These are phyloP conservation scores for Acephala macrosclerotiorum DNA, from an alignment of 2,329 filamentous ascomycete genomes.

Conservation along the genomic window DNA sequence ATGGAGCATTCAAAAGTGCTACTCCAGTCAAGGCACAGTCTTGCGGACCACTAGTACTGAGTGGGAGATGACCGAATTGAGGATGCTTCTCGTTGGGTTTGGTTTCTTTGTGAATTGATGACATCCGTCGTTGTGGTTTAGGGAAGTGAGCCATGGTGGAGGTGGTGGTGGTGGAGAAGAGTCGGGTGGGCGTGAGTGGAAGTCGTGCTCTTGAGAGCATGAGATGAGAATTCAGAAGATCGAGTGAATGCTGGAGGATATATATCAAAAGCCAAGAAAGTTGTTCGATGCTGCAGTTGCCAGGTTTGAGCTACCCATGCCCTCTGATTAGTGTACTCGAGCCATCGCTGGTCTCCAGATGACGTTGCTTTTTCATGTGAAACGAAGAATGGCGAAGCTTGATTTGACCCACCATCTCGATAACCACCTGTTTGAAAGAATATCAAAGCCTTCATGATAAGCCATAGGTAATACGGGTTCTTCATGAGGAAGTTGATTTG, in stretches of 20 bases:
- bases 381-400: slow-evolving; percentile 12
- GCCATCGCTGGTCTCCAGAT: slow-evolving; percentile 5
- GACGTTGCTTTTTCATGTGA: slow-evolving; percentile 17
- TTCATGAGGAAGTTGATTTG: neutral
- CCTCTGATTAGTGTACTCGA: neutral
- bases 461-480: neutral
- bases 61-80: slow-evolving; percentile 53
- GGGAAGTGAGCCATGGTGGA: neutral
- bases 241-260: neutral
- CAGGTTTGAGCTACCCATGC: neutral
- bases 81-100: slow-evolving; percentile 40
- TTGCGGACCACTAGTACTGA: slow-evolving; percentile 56
- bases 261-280: neutral
- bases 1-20: slow-evolving; percentile 68
- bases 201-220: neutral
- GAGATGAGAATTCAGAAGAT: neutral
- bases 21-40: slow-evolving; percentile 58
- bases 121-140: slow-evolving; percentile 23
- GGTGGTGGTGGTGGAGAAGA: neutral
- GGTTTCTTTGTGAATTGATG: slow-evolving; percentile 33
- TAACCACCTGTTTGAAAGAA: slow-evolving; percentile 1
- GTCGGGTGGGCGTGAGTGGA: neutral
- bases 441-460: neutral
- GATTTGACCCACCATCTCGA: slow-evolving; percentile 14
- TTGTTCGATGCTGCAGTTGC: neutral